phyloP scores from a whole-genome alignment of 305 asterid genomes.

The Fraxinus baroniana region DNA sequence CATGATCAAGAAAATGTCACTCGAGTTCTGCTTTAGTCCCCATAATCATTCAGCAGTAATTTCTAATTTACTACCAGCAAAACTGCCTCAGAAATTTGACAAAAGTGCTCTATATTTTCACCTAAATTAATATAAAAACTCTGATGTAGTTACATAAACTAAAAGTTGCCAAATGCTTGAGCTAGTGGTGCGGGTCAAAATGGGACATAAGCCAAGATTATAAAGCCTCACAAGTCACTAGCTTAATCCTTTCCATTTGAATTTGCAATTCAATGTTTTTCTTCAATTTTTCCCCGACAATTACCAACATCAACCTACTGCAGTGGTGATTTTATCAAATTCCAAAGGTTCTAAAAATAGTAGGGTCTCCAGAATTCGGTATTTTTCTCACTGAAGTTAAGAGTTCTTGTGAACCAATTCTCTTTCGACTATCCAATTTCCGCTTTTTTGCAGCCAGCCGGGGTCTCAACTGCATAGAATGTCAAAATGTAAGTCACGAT shows the following conservation, averaged over 20 bases:
- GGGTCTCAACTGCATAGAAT: conserved; percentile 49
- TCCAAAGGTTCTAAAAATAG: not conserved
- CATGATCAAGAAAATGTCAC: not conserved
- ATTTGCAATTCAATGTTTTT: not conserved
- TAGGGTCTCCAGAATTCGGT: not conserved
- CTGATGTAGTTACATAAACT: not conserved
- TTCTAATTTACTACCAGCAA: not conserved
- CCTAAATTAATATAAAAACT: not conserved
- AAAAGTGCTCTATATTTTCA: not conserved
- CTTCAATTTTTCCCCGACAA: not conserved
- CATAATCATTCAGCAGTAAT: not conserved
- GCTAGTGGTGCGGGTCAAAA: not conserved
- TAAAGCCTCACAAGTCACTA: not conserved
- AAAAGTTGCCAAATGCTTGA: not conserved
- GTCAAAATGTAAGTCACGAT: conserved; percentile 1
- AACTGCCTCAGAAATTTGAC: not conserved
- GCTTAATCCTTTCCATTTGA: not conserved
- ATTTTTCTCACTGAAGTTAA: not conserved
- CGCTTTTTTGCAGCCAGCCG: conserved; percentile 48
- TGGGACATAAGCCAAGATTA: not conserved
- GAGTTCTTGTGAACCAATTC: conserved; percentile 24
- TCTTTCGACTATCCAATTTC: conserved; percentile 34
- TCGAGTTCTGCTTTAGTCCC: not conserved
- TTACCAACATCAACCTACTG: not conserved
- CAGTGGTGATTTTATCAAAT: not conserved